Evolutionary conservation across 2,329 filamentous ascomycete genomes (phyloP).

Genomic region (Chalaropsis thielavioides): DNA sequence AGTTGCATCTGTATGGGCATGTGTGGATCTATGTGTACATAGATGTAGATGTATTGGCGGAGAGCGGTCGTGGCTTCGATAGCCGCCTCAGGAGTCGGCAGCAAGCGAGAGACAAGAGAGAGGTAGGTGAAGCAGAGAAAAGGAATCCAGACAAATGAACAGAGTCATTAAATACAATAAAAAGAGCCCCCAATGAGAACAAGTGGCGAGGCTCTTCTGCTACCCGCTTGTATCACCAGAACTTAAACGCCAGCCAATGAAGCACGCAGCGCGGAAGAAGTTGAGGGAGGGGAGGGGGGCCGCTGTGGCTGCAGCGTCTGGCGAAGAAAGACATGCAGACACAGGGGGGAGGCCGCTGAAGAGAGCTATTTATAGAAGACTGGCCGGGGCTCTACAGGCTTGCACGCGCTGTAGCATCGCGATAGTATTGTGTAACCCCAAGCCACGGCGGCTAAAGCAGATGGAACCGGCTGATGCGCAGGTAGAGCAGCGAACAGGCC

Average conservation of each 20-base stretch:
- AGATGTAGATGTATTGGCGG: background rate
- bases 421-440: background rate
- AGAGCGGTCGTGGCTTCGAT: background rate
- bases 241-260: background rate
- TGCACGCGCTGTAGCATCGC: background rate
- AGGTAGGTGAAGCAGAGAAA: background rate
- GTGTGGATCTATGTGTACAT: background rate
- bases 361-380: background rate
- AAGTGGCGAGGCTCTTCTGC: too few relatives aligned
- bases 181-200: too few relatives aligned
- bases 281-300: background rate
- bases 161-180: background rate
- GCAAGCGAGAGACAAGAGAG: background rate
- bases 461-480: background rate
- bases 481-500: too few relatives aligned
- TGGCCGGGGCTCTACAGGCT: background rate
- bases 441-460: background rate
- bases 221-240: slow-evolving; percentile 4
- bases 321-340: background rate
- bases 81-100: background rate
- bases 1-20: background rate
- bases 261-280: background rate
- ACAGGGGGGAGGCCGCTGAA: background rate
- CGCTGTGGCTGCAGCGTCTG: background rate
- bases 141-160: background rate